A percentile compares a stretch with the other conserved stretches of the same genome.
phyloP scores from a whole-genome alignment of 768 basidiomycete species.

The Mycena leptocephala region DNA sequence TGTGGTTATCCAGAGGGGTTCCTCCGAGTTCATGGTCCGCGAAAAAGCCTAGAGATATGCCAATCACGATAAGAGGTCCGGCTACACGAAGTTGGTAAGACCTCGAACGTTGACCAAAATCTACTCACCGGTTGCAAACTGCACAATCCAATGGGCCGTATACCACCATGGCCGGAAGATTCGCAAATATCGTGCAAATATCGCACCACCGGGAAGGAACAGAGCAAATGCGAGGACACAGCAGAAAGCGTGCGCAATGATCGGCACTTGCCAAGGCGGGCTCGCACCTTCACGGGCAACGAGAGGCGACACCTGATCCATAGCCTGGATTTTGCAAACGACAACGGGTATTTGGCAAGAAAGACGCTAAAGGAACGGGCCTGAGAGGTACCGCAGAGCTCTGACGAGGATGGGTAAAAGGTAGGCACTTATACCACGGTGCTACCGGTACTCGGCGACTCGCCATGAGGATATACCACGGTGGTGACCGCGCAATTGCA shows the following conservation, averaged over 20 bases:
- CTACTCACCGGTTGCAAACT: neutral
- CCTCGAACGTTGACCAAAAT: neutral
- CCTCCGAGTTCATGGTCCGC: neutral
- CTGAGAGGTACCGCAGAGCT: too few relatives aligned
- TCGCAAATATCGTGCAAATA: conserved; percentile 17
- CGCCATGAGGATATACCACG: too few relatives aligned
- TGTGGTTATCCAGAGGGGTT: neutral
- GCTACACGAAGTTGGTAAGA: neutral
- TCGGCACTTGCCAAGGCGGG: neutral
- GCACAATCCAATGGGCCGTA: conserved; percentile 12
- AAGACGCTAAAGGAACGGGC: too few relatives aligned
- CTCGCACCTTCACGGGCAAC: too few relatives aligned
- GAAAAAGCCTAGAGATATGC: neutral
- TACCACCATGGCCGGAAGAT: conserved; percentile 21
- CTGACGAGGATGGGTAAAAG: too few relatives aligned
- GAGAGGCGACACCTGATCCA: too few relatives aligned
- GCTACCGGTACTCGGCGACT: too few relatives aligned
- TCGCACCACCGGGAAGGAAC: neutral
- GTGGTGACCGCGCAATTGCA: too few relatives aligned
- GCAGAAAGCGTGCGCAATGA: conserved; percentile 9
- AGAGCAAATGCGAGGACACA: conserved; percentile 5
- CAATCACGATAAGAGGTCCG: neutral
- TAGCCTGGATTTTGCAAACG: too few relatives aligned
- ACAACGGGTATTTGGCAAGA: too few relatives aligned
- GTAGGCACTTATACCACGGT: too few relatives aligned